Conservation (phyloP, 345 rosid genomes). For the Acer saccharum region DNA sequence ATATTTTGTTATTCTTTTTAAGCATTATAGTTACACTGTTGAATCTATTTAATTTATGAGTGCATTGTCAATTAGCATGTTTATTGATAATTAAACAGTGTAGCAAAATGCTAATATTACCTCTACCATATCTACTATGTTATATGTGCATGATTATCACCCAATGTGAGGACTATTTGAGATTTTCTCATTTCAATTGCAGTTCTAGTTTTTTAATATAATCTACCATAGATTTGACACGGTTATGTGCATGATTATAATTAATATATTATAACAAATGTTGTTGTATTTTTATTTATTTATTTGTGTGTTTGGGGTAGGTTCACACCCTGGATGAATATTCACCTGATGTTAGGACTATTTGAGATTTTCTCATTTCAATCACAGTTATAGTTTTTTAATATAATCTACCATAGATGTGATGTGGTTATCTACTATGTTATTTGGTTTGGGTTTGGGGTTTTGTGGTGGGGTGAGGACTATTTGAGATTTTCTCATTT, state of each 20-base stretch:
- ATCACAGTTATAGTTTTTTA: no score
- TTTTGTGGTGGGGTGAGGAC: no score
- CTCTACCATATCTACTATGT: background rate
- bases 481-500: no score
- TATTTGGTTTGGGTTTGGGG: no score
- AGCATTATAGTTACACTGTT: background rate
- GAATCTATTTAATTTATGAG: background rate
- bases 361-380: background rate
- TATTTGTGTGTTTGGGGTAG: no score
- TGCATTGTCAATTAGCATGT: background rate
- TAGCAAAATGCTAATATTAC: background rate
- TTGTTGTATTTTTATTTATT: no score
- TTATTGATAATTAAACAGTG: background rate
- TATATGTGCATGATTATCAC: background rate
- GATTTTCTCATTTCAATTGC: no score
- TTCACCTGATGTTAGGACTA: background rate
- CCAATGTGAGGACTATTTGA: background rate
- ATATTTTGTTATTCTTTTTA: background rate
- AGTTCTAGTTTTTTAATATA: no score
- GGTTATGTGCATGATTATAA: background rate
- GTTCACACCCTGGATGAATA: no score
- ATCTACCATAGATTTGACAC: background rate
- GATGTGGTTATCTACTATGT: background rate
- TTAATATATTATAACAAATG: background rate
- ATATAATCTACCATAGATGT: background rate